phyloP scores from a whole-genome alignment of 75 land plant genomes.

The Pseudotsuga menziesii region DNA sequence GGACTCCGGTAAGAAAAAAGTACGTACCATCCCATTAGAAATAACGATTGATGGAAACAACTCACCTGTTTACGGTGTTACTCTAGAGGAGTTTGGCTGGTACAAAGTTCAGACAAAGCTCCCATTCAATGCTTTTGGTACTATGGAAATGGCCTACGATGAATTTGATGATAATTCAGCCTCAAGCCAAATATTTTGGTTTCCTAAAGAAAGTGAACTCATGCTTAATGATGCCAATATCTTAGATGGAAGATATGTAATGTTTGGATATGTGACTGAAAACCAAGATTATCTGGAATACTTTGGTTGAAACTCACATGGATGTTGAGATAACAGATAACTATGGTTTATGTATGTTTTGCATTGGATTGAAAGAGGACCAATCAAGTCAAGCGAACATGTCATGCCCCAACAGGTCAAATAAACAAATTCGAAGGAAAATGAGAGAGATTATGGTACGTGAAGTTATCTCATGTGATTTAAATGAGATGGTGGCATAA shows the following conservation, averaged over 20 bases:
- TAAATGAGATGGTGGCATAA: conserved; percentile 78
- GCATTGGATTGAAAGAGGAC: conserved; percentile 92
- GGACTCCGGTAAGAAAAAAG: conserved; percentile 88
- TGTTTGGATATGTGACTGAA: conserved; percentile 93
- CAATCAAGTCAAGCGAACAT: conserved; percentile 85
- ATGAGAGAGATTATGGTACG: conserved; percentile 85
- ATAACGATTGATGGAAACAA: conserved; percentile 96
- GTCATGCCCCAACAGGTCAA: conserved; percentile 87
- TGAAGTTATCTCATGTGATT: conserved; percentile 65
- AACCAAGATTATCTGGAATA: conserved; percentile 90
- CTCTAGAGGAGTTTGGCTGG: conserved; percentile 95
- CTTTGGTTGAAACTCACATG: too few species aligned
- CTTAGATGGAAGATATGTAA: conserved; percentile 89
- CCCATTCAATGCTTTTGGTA: conserved; percentile 99
- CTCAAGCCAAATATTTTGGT: conserved; percentile 98
- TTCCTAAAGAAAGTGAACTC: conserved; percentile 96
- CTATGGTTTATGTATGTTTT: conserved; percentile 73
- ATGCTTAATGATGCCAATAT: conserved; percentile 98
- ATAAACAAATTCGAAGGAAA: conserved; percentile 83
- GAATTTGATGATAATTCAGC: conserved; percentile 95
- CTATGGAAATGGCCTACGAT: conserved; percentile 98
- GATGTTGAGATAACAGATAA: conserved; percentile 81
- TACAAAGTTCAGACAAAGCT: conserved; percentile 92
- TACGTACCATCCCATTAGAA: conserved; percentile 83
- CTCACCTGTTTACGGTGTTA: conserved; percentile 79